Conservation (phyloP, 108 stramenopile genomes). For the Skeletonema tropicum region DNA sequence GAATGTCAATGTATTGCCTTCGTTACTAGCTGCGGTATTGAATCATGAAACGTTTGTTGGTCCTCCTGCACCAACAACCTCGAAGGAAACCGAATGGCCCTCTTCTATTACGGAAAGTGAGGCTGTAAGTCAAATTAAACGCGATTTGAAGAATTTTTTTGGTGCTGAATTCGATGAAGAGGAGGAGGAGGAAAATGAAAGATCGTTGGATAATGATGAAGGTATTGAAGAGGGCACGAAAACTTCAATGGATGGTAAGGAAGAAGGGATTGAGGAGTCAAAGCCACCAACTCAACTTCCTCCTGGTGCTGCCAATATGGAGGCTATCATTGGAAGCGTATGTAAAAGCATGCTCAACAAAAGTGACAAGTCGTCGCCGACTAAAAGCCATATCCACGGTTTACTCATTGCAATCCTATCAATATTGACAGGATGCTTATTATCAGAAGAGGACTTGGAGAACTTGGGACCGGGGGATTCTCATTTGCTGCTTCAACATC, state of each 20-base stretch:
- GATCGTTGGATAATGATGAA: background rate
- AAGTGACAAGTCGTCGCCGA: background rate
- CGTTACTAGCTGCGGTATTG: slow-evolving; percentile 22
- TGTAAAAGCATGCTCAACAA: slow-evolving; percentile 30
- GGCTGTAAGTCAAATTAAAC: slow-evolving; percentile 6
- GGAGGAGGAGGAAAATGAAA: background rate
- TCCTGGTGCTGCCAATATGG: slow-evolving; percentile 42
- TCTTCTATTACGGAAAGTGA: background rate
- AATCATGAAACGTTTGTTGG: slow-evolving; percentile 21
- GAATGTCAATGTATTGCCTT: slow-evolving; percentile 11
- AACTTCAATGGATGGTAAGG: background rate
- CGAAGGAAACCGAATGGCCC: background rate
- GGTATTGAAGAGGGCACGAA: background rate
- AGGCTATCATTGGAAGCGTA: slow-evolving; percentile 62
- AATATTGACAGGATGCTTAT: slow-evolving; percentile 38
- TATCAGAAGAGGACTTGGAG: slow-evolving; percentile 41
- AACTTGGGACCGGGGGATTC: slow-evolving; percentile 15
- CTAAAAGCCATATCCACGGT: slow-evolving; percentile 33
- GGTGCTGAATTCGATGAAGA: background rate
- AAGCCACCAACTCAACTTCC: background rate
- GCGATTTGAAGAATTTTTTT: slow-evolving; percentile 19
- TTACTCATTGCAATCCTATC: slow-evolving; percentile 69
- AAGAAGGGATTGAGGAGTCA: background rate
- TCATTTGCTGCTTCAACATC: background rate
- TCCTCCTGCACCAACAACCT: background rate